A percentile compares a stretch with the other conserved stretches of the same genome.
phyloP scores from a whole-genome alignment of 257 asterid genomes.

The Echites panduratus region DNA sequence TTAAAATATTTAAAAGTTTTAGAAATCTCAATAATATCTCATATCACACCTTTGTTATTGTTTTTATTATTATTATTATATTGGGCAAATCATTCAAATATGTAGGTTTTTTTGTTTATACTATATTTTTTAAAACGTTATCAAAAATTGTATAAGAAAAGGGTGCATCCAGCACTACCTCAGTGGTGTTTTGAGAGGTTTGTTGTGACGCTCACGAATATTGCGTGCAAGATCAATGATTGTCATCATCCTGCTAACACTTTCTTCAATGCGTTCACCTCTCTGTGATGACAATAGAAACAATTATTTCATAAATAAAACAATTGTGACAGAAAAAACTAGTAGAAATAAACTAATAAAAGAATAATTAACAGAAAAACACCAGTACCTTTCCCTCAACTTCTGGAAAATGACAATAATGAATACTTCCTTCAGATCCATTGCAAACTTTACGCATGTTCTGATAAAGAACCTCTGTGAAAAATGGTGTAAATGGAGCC shows the following conservation, averaged over 20 bases:
- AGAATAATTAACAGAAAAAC: slow-evolving; percentile 1
- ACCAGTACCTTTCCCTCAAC: slow-evolving; percentile 64
- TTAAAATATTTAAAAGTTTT: too few relatives aligned
- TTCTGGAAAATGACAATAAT: slow-evolving; percentile 77
- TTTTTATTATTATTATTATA: too few relatives aligned
- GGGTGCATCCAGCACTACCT: too few relatives aligned
- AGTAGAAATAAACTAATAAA: background rate
- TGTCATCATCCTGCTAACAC: slow-evolving; percentile 84
- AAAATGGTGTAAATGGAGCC: slow-evolving; percentile 98
- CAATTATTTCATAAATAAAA: background rate
- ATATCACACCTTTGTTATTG: too few relatives aligned
- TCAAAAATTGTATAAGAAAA: too few relatives aligned
- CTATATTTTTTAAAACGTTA: too few relatives aligned
- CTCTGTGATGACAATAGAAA: slow-evolving; percentile 24
- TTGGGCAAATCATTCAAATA: too few relatives aligned
- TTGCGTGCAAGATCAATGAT: slow-evolving; percentile 85
- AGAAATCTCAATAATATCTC: too few relatives aligned
- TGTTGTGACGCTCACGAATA: slow-evolving; percentile 89
- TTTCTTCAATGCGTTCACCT: slow-evolving; percentile 85
- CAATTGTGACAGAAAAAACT: background rate
- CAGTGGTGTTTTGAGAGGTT: slow-evolving; percentile 86
- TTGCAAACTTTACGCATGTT: slow-evolving; percentile 64
- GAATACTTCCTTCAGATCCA: slow-evolving; percentile 84
- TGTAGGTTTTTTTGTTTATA: too few relatives aligned
- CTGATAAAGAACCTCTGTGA: slow-evolving; percentile 88